These are phyloP conservation scores for Megacollybia platyphylla DNA, from an alignment of 1,284 basidiomycete genomes.

Conservation along the genomic window DNA sequence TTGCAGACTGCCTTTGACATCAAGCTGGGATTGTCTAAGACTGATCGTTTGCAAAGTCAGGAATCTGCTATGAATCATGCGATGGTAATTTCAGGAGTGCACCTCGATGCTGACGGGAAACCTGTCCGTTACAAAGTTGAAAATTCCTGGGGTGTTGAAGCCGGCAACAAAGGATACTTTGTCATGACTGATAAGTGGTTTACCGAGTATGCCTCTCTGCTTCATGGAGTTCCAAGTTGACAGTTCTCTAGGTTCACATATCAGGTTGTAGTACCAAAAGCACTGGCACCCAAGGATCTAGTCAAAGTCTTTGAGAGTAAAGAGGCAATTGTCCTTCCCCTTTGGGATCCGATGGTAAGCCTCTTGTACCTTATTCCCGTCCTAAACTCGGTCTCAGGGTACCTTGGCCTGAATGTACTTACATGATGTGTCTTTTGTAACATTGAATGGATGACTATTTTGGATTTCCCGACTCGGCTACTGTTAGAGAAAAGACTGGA, in stretches of 20 bases:
- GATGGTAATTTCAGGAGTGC: constrained; percentile 90
- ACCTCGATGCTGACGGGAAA: constrained; percentile 64
- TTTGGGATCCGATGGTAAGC: constrained; percentile 87
- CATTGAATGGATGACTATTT: too few species aligned
- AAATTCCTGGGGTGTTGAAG: constrained; percentile 85
- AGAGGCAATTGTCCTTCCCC: constrained; percentile 54
- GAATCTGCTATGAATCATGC: constrained; percentile 89
- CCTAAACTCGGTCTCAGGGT: background rate
- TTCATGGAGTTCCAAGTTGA: constrained; percentile 3
- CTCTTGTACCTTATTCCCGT: constrained; percentile 12
- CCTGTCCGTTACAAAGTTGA: constrained; percentile 88
- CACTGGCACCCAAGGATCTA: constrained; percentile 68
- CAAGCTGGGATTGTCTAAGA: constrained; percentile 60
- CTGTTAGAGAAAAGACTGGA: background rate
- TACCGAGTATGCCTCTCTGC: constrained; percentile 56
- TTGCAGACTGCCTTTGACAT: constrained; percentile 45
- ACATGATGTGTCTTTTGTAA: too few species aligned
- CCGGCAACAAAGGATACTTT: constrained; percentile 82
- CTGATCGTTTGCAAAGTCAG: constrained; percentile 69
- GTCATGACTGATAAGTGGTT: constrained; percentile 92
- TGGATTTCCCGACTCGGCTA: too few species aligned
- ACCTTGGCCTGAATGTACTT: background rate
- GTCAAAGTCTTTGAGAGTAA: constrained; percentile 67
- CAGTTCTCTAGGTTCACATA: constrained; percentile 54
- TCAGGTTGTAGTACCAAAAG: constrained; percentile 79